Evolutionary conservation across 2,329 filamentous ascomycete genomes (phyloP).

Genomic region (Calonectria fujianensis): DNA sequence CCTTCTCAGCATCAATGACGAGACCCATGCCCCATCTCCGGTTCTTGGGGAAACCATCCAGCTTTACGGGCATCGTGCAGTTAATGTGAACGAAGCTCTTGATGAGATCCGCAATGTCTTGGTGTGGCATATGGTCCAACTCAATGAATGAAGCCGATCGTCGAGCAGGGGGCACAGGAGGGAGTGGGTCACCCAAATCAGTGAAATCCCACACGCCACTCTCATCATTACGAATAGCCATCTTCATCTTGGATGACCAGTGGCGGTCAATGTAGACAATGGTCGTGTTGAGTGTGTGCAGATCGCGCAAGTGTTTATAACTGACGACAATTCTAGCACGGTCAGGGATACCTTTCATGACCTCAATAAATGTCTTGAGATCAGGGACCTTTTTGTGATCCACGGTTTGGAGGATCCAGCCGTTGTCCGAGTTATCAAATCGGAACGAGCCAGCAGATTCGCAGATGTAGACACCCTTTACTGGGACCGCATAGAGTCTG

Average conservation of each 20-base stretch:
- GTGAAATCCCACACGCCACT: constrained; percentile 96
- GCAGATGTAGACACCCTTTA: constrained; percentile 94
- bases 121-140: constrained; percentile 90
- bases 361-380: constrained; percentile 90
- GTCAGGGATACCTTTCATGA: constrained; percentile 91
- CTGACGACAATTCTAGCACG: constrained; percentile 91
- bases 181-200: constrained; percentile 87
- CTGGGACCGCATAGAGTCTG: constrained; percentile 93
- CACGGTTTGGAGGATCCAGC: constrained; percentile 94
- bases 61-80: constrained; percentile 94
- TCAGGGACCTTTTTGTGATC: constrained; percentile 94
- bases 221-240: constrained; percentile 91
- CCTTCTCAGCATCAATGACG: constrained; percentile 98
- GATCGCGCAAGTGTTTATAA: constrained; percentile 95
- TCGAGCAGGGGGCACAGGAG: constrained; percentile 81
- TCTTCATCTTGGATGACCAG: constrained; percentile 95
- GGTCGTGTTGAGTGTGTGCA: constrained; percentile 94
- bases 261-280: constrained; percentile 96
- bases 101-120: constrained; percentile 93
- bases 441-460: constrained; percentile 97
- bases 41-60: constrained; percentile 98
- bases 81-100: constrained; percentile 95
- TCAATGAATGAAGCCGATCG: constrained; percentile 93
- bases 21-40: constrained; percentile 96
- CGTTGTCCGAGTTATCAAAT: constrained; percentile 91